phyloP scores from a whole-genome alignment of 75 land plant species.

The Cunninghamia lanceolata region DNA sequence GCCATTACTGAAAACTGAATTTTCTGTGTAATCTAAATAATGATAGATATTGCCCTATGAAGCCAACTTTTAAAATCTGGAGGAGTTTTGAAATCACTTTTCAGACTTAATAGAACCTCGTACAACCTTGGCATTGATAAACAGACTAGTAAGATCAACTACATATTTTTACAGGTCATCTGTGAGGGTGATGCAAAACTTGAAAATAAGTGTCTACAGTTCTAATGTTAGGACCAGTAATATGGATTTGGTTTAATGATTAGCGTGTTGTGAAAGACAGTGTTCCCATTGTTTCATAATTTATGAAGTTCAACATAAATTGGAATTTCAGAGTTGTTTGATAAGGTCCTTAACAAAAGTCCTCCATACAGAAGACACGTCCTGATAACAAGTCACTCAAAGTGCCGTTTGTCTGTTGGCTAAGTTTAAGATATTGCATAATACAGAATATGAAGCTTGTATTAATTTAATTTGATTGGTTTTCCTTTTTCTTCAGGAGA shows the following conservation, averaged over 20 bases:
- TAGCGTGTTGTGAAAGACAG: background rate
- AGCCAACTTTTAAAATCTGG: background rate
- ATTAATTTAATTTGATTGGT: background rate
- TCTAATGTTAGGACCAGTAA: background rate
- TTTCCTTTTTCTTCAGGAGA: background rate
- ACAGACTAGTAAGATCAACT: background rate
- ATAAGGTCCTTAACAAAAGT: background rate
- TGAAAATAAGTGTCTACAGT: background rate
- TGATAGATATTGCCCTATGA: background rate
- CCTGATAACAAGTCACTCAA: background rate
- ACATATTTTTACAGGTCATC: background rate
- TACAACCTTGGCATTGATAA: background rate
- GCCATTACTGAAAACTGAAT: background rate
- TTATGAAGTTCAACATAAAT: background rate
- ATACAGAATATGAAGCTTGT: background rate
- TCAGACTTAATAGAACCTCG: background rate
- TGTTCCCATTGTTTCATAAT: background rate
- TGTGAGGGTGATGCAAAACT: background rate
- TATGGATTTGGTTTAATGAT: background rate
- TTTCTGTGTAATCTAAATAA: too few species aligned
- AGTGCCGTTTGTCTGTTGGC: background rate
- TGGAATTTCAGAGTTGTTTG: background rate
- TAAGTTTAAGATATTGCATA: background rate
- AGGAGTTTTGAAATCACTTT: background rate
- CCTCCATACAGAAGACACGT: background rate